phyloP scores from a whole-genome alignment of 225 moss, liverwort and hornwort species.

The Antitrichia curtipendula region DNA sequence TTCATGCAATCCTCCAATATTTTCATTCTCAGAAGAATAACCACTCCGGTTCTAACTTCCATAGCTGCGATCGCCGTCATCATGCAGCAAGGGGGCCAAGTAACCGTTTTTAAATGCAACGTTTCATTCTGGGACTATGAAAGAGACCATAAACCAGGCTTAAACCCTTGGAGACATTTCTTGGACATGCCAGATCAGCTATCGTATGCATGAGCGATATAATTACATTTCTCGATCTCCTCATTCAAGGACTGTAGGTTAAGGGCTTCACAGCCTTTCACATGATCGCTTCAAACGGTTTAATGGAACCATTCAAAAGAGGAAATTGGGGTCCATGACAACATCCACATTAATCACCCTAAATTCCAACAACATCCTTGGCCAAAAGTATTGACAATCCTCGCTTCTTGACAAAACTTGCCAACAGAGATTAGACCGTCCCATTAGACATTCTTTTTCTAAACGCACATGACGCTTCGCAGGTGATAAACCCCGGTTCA shows the following conservation, averaged over 20 bases:
- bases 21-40: background rate
- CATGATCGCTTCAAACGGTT: background rate
- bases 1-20: background rate
- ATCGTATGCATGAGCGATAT: background rate
- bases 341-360: background rate
- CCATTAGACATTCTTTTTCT: background rate
- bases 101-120: background rate
- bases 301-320: background rate
- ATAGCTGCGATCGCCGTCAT: background rate
- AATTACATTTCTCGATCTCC: background rate
- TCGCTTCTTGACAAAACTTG: background rate
- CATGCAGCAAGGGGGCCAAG: background rate
- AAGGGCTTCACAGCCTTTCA: background rate
- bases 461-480: background rate
- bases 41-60: background rate
- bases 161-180: background rate
- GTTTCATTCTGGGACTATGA: background rate
- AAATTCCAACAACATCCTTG: background rate
- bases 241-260: background rate
- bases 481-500: background rate
- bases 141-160: background rate
- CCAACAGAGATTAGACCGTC: background rate
- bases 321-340: background rate
- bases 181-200: background rate
- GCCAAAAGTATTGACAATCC: background rate